Base-by-base conservation (phyloP, 352 stramenopile genomes). In the Aphanomyces astaci region DNA sequence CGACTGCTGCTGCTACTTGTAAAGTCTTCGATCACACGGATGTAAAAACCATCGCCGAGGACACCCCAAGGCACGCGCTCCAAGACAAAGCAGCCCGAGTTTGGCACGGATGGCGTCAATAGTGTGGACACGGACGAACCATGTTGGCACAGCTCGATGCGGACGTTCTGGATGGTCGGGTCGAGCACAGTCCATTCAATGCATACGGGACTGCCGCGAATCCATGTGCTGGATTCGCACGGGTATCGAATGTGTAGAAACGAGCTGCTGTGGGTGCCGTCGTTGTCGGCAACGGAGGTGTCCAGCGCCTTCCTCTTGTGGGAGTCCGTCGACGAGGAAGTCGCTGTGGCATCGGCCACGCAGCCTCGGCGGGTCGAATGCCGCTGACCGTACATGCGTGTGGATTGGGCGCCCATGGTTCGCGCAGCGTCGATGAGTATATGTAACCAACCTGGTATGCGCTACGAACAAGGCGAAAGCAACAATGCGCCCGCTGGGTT, bases 41-140 rank as follows among this genome's bases (percentile, higher is more conserved):
- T 64, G 64, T 92, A 90, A 78, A 92, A 94, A 53, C 84, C 86
- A 60, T 78, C 75, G 49, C 86, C 86, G 33, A 83, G 76, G 80
- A 94, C 90, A 46, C 86, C 86, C 86, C 86, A 94, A n/a, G 84
- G 86, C 49, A 94, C 86, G 54, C 83, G 85, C 43, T 70, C 72
- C 67, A 92, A 91, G 22, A 73, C 78, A 63, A 89, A 94, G 5
- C 72, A 78, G 45, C 86, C 86, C 19, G 75, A 78, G 75, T 94
- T 94, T n/a, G 81, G 74, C 11, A 81, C 76, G 9, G 78, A 71
- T 17, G 65, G 72, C 1, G 81, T 75, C 51, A 94, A 86, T 24
- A 84, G 71, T 7, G 86, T 94, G 17, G 80, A 88, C 7, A 82
- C 86, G 15, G 69, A 77, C 25, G 79, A 83, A 2, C 84, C 84